Evolutionary conservation across 805 yeast species (phyloP).

Genomic region (Tetrapisispora nanseiensis): DNA sequence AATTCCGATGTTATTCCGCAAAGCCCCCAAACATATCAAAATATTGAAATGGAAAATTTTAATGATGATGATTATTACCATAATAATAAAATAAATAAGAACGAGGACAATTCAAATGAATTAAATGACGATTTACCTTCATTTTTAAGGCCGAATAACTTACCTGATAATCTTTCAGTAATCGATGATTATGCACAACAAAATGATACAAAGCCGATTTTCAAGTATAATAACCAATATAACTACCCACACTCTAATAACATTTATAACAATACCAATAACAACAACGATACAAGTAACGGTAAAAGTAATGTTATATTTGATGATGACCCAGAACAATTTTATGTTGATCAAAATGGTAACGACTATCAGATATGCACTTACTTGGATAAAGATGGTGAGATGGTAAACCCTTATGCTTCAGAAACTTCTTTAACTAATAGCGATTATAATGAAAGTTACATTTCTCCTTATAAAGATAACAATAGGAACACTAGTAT

Average conservation of each 20-base stretch:
- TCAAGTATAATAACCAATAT: background rate
- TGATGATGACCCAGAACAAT: constrained; percentile 17
- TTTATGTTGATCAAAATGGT: constrained; percentile 26
- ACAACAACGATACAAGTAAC: background rate
- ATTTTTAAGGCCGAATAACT: background rate
- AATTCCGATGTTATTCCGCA: constrained; percentile 2
- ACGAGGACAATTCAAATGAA: background rate
- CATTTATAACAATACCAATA: background rate
- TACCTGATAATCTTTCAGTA: background rate
- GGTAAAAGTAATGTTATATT: background rate
- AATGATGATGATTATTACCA: constrained; percentile 2
- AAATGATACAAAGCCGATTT: constrained; percentile 3
- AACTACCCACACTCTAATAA: background rate
- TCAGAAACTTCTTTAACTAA: background rate
- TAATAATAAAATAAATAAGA: background rate
- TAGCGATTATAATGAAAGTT: background rate
- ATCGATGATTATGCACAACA: constrained; percentile 1
- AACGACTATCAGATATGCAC: constrained; percentile 30
- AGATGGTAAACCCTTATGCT: constrained; percentile 29
- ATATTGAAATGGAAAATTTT: background rate
- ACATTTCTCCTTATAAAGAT: background rate
- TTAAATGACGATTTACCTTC: background rate
- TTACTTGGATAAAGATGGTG: constrained; percentile 26
- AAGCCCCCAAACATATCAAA: constrained; percentile 1
- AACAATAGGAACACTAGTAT: background rate